Percentiles rank a stretch among this genome's conserved stretches.
These are phyloP conservation scores for Penicillium psychrofluorescens DNA, from an alignment of 495 filamentous ascomycete species.

Conservation along the genomic window DNA sequence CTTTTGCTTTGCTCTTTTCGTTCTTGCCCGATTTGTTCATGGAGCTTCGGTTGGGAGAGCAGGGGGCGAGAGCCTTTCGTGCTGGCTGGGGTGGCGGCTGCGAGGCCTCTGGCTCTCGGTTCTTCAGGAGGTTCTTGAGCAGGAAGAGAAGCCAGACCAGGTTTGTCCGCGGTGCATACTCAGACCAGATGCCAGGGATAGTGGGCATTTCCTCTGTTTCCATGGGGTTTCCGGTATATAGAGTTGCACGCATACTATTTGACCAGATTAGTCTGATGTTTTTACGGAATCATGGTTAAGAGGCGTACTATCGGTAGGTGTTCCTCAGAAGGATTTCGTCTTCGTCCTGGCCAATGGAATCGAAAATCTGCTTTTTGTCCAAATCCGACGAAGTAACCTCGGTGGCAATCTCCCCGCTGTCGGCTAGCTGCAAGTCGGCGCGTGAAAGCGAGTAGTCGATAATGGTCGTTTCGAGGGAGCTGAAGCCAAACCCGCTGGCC, in stretches of 20 bases:
- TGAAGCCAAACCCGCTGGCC: slow-evolving; percentile 55
- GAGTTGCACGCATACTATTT: slow-evolving; percentile 31
- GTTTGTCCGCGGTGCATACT: slow-evolving; percentile 42
- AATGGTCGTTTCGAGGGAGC: slow-evolving; percentile 68
- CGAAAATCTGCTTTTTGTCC: slow-evolving; percentile 41
- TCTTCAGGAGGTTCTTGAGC: slow-evolving; percentile 38
- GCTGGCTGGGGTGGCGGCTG: slow-evolving; percentile 2
- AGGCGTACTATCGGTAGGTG: slow-evolving; percentile 36
- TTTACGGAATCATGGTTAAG: not conserved
- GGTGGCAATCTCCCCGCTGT: slow-evolving; percentile 13
- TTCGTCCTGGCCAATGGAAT: slow-evolving; percentile 36
- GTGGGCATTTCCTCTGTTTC: slow-evolving; percentile 21
- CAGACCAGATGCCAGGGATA: slow-evolving; percentile 36
- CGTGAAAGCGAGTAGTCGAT: slow-evolving; percentile 89
- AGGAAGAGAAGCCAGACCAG: slow-evolving; percentile 46
- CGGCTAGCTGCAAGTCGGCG: slow-evolving; percentile 30
- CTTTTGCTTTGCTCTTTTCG: slow-evolving; percentile 9
- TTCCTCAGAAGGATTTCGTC: slow-evolving; percentile 33
- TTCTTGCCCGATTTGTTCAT: slow-evolving; percentile 1
- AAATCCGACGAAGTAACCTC: slow-evolving; percentile 40
- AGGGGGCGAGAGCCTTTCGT: slow-evolving; percentile 27
- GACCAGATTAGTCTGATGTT: slow-evolving; percentile 5
- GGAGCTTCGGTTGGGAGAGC: slow-evolving; percentile 27
- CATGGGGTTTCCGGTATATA: slow-evolving; percentile 29
- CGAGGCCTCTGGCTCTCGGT: slow-evolving; percentile 19